Percentiles rank a stretch among this genome's conserved stretches.
Conservation (phyloP, 2,329 filamentous ascomycete species). For the Fusarium haematococcum region DNA sequence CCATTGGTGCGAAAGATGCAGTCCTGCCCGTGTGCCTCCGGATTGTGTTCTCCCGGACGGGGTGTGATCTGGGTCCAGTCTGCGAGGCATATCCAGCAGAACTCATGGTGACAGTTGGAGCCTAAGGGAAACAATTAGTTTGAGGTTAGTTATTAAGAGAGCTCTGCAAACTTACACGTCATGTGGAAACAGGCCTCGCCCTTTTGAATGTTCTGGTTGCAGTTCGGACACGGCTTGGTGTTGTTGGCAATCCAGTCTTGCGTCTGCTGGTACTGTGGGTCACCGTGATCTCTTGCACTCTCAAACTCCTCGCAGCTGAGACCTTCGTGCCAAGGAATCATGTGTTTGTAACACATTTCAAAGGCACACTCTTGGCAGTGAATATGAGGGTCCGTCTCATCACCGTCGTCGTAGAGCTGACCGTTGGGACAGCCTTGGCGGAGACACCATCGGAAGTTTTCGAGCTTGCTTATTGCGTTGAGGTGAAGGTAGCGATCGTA, state of each 20-base stretch:
- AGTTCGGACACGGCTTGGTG: conserved; percentile 17
- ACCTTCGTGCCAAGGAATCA: conserved; percentile 12
- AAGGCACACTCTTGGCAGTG: conserved; percentile 14
- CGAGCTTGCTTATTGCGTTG: conserved; percentile 4
- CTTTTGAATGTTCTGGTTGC: conserved; percentile 11
- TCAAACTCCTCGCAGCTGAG: conserved; percentile 3
- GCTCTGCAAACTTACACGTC: conserved; percentile 1
- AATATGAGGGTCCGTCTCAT: neutral
- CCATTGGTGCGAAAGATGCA: conserved; percentile 15
- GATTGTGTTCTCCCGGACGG: conserved; percentile 2
- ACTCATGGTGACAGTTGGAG: conserved; percentile 15
- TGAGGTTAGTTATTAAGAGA: neutral
- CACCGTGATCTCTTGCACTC: neutral
- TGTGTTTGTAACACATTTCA: conserved; percentile 19
- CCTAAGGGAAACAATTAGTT: neutral
- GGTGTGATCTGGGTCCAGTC: conserved; percentile 14
- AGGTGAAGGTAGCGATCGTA: conserved; percentile 9
- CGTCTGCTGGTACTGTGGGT: conserved; percentile 1
- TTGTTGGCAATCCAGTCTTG: conserved; percentile 2
- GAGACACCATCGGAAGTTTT: conserved; percentile 23
- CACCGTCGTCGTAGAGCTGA: conserved; percentile 10
- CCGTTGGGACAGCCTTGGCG: conserved; percentile 6
- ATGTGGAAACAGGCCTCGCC: conserved; percentile 19
- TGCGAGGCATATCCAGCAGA: conserved; percentile 24
- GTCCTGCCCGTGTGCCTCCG: conserved; percentile 4